Evolutionary conservation across 768 basidiomycete species (phyloP).

Genomic region (Ramaria sp.): DNA sequence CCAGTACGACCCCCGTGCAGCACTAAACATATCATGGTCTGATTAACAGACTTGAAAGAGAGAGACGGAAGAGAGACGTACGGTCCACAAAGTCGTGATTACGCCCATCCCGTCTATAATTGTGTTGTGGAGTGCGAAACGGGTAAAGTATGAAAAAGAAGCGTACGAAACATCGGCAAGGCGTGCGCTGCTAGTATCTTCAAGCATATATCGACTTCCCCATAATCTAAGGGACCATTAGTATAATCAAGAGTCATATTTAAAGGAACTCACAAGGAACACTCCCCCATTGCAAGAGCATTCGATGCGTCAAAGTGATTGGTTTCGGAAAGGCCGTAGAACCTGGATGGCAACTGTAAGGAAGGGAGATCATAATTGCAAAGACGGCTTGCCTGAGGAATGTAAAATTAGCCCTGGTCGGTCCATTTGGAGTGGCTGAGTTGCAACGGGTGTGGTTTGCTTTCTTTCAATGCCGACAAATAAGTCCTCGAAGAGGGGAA

Average conservation of each 20-base stretch:
- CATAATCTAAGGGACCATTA: background rate
- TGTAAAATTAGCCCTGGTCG: slow-evolving; percentile 16
- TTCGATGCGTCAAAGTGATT: slow-evolving; percentile 4
- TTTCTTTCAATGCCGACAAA: background rate
- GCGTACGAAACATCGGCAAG: background rate
- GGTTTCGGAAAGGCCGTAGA: slow-evolving; percentile 14
- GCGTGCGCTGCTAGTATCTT: background rate
- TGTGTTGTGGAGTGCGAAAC: background rate
- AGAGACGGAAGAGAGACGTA: background rate
- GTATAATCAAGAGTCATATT: background rate
- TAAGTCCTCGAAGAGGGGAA: background rate
- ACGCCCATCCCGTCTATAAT: background rate
- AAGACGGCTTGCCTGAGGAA: slow-evolving; percentile 16
- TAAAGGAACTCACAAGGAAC: background rate
- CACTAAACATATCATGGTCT: background rate
- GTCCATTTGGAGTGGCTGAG: background rate
- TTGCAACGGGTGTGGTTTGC: background rate
- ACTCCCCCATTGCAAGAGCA: background rate
- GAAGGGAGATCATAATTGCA: background rate
- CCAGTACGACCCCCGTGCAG: background rate
- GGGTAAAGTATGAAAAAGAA: background rate
- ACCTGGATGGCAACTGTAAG: background rate
- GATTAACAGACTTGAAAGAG: background rate
- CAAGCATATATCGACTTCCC: background rate
- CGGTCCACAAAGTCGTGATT: background rate